Conservation (phyloP, 345 rosid species). For the Brassica rapa region DNA sequence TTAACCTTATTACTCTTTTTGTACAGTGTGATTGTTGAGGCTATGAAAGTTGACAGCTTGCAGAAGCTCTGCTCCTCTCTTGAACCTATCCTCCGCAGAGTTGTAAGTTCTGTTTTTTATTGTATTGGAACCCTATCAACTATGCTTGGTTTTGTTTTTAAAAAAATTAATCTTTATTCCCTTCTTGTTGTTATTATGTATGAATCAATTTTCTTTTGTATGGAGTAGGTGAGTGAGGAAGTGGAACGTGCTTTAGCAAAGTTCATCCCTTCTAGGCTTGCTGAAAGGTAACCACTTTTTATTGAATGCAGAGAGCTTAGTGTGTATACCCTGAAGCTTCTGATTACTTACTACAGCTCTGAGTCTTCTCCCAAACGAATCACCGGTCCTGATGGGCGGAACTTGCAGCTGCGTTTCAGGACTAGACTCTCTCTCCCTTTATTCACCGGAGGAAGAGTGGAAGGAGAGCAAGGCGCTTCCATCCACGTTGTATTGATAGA, state of each 20-base stretch:
- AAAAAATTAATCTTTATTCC: no score
- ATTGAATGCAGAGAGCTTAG: neutral
- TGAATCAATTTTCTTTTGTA: no score
- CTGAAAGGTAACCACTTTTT: slow-evolving; percentile 46
- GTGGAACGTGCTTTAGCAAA: slow-evolving; percentile 95
- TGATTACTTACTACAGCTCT: slow-evolving; percentile 9
- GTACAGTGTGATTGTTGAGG: slow-evolving; percentile 81
- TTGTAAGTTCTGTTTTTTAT: slow-evolving; percentile 66
- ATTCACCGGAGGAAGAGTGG: slow-evolving; percentile 95
- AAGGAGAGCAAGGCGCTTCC: slow-evolving; percentile 95
- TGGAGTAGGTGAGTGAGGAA: slow-evolving; percentile 89
- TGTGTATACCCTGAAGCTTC: neutral
- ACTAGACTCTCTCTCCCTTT: slow-evolving; percentile 91
- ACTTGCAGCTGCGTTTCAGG: slow-evolving; percentile 67
- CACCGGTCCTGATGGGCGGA: slow-evolving; percentile 73
- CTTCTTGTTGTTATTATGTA: no score
- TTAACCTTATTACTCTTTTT: slow-evolving; percentile 17
- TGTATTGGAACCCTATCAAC: no score
- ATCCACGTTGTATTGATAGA: slow-evolving; percentile 75
- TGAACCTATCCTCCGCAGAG: slow-evolving; percentile 93
- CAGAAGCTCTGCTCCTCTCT: slow-evolving; percentile 91
- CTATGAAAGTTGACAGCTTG: slow-evolving; percentile 87
- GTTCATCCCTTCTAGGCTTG: slow-evolving; percentile 68
- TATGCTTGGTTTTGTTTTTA: no score
- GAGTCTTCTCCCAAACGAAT: slow-evolving; percentile 74